phyloP scores from a whole-genome alignment of 129 eudicot species.

The Ambrosia artemisiifolia region DNA sequence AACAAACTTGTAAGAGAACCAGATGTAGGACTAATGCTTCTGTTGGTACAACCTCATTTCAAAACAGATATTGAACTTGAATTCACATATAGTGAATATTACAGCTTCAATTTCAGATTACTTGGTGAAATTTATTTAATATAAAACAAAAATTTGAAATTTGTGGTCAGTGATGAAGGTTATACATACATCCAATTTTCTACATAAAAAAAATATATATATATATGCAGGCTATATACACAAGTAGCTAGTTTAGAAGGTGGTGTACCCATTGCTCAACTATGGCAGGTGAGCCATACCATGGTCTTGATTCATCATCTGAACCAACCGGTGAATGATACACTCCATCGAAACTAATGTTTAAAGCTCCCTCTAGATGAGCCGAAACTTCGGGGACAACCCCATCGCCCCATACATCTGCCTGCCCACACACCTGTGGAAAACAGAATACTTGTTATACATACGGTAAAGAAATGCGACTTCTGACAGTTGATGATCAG shows the following conservation, averaged over 20 bases:
- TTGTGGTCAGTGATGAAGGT: neutral
- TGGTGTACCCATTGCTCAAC: constrained; percentile 83
- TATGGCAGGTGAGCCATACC: constrained; percentile 90
- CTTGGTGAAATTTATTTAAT: neutral
- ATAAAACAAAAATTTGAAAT: neutral
- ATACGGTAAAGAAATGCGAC: neutral
- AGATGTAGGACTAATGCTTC: neutral
- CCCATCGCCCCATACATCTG: constrained; percentile 98
- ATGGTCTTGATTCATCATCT: constrained; percentile 71
- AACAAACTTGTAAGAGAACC: neutral
- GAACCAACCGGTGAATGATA: constrained; percentile 98
- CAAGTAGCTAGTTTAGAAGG: constrained; percentile 37
- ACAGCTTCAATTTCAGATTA: neutral
- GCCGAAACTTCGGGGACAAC: constrained; percentile 93
- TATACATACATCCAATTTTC: constrained; percentile 18
- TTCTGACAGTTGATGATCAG: neutral
- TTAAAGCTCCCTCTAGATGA: constrained; percentile 85
- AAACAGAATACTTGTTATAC: neutral
- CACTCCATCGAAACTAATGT: constrained; percentile 75
- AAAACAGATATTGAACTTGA: neutral
- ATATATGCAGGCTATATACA: constrained; percentile 16
- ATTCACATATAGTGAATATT: neutral
- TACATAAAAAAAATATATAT: constrained; percentile 20
- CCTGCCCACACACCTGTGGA: constrained; percentile 80
- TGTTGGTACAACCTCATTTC: neutral